These are phyloP conservation scores for Erythrobasidium hasegawianum DNA, from an alignment of 1,284 basidiomycete species.

Conservation along the genomic window DNA sequence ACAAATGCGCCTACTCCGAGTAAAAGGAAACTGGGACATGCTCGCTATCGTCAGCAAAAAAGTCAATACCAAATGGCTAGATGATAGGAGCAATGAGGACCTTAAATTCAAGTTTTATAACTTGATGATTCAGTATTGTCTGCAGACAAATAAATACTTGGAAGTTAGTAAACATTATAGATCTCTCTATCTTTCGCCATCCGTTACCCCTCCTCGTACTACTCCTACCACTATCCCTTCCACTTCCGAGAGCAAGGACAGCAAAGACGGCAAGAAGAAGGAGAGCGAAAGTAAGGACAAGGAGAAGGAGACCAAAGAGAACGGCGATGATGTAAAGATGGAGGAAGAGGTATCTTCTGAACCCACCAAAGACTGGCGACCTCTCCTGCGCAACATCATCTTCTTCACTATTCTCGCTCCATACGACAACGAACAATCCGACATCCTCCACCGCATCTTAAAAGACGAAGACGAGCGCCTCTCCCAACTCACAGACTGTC, in stretches of 20 bases:
- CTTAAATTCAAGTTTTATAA: slow-evolving; percentile 95
- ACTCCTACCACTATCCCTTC: background rate
- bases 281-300: background rate
- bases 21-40: slow-evolving; percentile 74
- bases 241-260: too few relatives aligned
- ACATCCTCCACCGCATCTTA: slow-evolving; percentile 87
- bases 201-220: slow-evolving; percentile 30
- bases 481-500: slow-evolving; percentile 75
- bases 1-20: slow-evolving; percentile 91
- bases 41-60: slow-evolving; percentile 88
- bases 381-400: slow-evolving; percentile 66
- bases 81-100: slow-evolving; percentile 83
- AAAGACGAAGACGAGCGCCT: slow-evolving; percentile 69
- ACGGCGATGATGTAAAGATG: slow-evolving; percentile 35
- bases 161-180: slow-evolving; percentile 94
- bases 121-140: slow-evolving; percentile 89
- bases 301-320: too few relatives aligned
- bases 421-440: slow-evolving; percentile 94
- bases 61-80: slow-evolving; percentile 89
- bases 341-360: slow-evolving; percentile 11
- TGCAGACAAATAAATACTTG: slow-evolving; percentile 79
- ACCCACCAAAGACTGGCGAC: slow-evolving; percentile 33
- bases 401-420: slow-evolving; percentile 91
- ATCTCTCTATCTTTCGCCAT: slow-evolving; percentile 91
- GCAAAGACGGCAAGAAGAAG: slow-evolving; percentile 10